phyloP scores from a whole-genome alignment of 106 monocot genomes.

The Allium cepa region DNA sequence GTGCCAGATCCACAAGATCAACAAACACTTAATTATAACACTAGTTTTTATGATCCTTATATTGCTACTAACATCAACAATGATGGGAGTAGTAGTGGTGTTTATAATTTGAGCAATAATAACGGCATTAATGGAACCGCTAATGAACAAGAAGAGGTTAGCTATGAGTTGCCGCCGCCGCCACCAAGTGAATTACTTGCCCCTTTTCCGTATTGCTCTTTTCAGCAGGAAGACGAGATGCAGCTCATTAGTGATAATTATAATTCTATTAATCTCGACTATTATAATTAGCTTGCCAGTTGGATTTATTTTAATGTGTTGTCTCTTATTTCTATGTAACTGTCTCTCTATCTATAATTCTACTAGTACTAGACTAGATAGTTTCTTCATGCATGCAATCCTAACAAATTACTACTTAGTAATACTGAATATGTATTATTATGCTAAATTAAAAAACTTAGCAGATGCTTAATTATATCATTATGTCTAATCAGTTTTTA shows the following conservation, averaged over 20 bases:
- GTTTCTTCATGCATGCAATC: neutral
- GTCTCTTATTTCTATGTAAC: neutral
- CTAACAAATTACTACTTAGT: too few species aligned
- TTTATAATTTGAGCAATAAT: neutral
- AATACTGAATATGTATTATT: too few species aligned
- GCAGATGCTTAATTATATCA: too few species aligned
- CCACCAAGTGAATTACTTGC: neutral
- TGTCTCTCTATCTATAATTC: neutral
- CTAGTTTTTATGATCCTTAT: neutral
- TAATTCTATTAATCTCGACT: neutral
- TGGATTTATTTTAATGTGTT: neutral
- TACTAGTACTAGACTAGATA: neutral
- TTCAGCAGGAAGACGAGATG: conserved; percentile 2
- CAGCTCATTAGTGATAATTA: neutral
- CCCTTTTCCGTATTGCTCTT: conserved; percentile 12
- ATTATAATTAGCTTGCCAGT: neutral
- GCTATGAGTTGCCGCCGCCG: conserved; percentile 1
- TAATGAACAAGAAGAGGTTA: neutral
- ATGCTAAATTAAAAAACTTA: too few species aligned
- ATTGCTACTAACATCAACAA: neutral
- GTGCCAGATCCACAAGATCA: conserved; percentile 2
- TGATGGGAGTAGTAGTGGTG: too few species aligned
- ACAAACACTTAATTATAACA: neutral
- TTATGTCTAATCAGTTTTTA: too few species aligned
- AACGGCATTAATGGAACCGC: neutral